Evolutionary conservation across 1,284 basidiomycete genomes (phyloP).

Genomic region (Pisolithus thermaeus): DNA sequence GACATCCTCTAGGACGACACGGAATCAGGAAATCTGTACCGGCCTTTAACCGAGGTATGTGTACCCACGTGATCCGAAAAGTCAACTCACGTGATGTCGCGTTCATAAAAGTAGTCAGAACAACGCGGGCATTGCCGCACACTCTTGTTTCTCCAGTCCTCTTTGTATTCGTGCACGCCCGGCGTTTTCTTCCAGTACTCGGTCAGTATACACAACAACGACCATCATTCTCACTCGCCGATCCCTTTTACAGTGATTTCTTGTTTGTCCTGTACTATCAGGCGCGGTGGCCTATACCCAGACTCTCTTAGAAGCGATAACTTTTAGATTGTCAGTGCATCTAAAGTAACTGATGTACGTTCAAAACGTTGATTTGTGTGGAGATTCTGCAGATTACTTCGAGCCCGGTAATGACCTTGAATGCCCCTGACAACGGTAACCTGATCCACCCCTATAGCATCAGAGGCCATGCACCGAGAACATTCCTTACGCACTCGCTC

Average conservation of each 20-base stretch:
- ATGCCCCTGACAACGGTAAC: too few species aligned
- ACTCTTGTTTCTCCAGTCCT: constrained; percentile 18
- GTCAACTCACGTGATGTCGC: constrained; percentile 31
- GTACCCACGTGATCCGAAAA: constrained; percentile 2
- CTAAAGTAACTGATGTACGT: too few species aligned
- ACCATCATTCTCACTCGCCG: neutral
- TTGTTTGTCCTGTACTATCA: constrained; percentile 13
- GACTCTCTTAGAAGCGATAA: constrained; percentile 5
- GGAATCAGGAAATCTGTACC: neutral
- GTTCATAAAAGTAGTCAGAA: constrained; percentile 23
- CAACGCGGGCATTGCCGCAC: constrained; percentile 11
- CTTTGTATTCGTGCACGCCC: constrained; percentile 11
- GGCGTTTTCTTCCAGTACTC: constrained; percentile 2
- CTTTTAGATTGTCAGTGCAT: constrained; percentile 12
- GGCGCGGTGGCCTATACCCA: constrained; percentile 24
- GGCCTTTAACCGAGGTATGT: neutral
- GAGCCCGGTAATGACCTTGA: too few species aligned
- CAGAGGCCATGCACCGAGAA: too few species aligned
- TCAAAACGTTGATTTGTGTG: too few species aligned
- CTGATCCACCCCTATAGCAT: too few species aligned
- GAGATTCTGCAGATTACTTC: too few species aligned
- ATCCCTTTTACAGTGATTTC: neutral
- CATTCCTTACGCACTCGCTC: too few species aligned
- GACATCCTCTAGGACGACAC: constrained; percentile 16
- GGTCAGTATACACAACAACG: constrained; percentile 2